These are phyloP conservation scores for Lactifluus pinguis DNA, from an alignment of 768 basidiomycete species.

Conservation along the genomic window DNA sequence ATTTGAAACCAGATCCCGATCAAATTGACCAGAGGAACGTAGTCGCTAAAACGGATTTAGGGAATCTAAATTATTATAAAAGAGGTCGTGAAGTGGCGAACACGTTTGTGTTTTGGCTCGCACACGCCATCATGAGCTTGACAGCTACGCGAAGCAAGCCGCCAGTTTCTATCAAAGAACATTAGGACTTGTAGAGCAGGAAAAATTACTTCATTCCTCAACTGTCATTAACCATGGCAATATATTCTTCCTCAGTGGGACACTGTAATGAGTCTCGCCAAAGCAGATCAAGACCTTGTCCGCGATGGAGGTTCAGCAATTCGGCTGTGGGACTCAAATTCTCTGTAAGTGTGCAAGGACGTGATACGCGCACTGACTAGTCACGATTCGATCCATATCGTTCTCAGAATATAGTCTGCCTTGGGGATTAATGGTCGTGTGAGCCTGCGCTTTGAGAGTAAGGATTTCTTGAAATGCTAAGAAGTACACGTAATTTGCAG, in stretches of 20 bases:
- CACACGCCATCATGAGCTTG: slow-evolving; percentile 93
- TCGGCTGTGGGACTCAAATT: slow-evolving; percentile 19
- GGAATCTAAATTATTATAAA: not conserved
- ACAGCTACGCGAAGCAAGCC: slow-evolving; percentile 87
- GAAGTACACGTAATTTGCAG: slow-evolving; percentile 96
- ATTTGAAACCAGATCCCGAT: slow-evolving; percentile 96
- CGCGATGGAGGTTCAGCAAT: slow-evolving; percentile 59
- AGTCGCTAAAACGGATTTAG: slow-evolving; percentile 46
- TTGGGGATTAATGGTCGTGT: not conserved
- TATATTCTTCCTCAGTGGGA: slow-evolving; percentile 91
- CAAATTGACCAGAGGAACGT: slow-evolving; percentile 86
- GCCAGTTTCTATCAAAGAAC: slow-evolving; percentile 65
- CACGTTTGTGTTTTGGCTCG: slow-evolving; percentile 52
- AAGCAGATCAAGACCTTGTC: slow-evolving; percentile 88
- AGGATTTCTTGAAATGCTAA: slow-evolving; percentile 83
- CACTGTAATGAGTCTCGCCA: slow-evolving; percentile 91
- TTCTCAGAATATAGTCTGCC: slow-evolving; percentile 26
- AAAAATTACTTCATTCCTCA: slow-evolving; percentile 3
- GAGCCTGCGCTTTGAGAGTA: slow-evolving; percentile 33
- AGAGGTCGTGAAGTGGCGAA: slow-evolving; percentile 26
- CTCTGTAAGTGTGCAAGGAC: not conserved
- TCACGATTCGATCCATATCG: slow-evolving; percentile 65
- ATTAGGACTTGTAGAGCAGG: not conserved
- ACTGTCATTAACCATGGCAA: slow-evolving; percentile 97
- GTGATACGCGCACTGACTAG: slow-evolving; percentile 39